Evolutionary conservation across 208 protist genomes (phyloP), one percentile per base, ranked within the genome.

Genomic region (Trypanosomatidae sp.): DNA sequence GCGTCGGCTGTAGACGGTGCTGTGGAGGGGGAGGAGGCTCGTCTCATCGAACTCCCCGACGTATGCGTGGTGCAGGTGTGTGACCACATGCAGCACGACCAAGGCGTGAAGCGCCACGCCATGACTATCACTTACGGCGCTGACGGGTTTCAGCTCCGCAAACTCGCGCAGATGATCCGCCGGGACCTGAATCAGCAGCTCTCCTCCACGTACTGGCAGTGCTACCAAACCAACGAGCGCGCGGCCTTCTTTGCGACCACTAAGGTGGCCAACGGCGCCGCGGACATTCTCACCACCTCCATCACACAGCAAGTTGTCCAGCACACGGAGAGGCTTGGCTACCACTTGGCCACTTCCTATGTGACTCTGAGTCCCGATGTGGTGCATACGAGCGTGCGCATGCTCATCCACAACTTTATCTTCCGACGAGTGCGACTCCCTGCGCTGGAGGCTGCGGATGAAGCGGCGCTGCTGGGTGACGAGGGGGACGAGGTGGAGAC

Each of bases 131-230:
- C 88, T 44, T 96, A 88, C 79, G 91, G 91, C 43, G 82, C 88
- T 22, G 88, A 96, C 74, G 91, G 91, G 28, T 96, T 94, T 69
- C 81, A 90, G 50, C 75, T 96, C 39, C 91, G 91, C 33, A 44
- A 43, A 52, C 85, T 96, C 56, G 89, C 88, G 22, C 85, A 83
- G 59, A 69, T 80, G 76, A 93, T 96, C 46, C 89, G 91, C 22
- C 66, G 80, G 33, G 91, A 96, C 66, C 69, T 96, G 46, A 85
- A 93, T 62, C 44, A 39, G 66, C 88, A 92, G 77, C 83, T 96
- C 7, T 93, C 89, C 64, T 94, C 89, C 7, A 96, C 91, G 6
- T 96, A 93, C 75, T 96, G 91, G 90, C 91, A 96, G 79, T 92
- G 87, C 80, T 94, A 94, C 69, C 91, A 96, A 75, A 96, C 91